A percentile compares a stretch with the other conserved stretches of the same genome.
Evolutionary conservation across 257 asterid genomes (phyloP).

Genomic region (Nicotiana attenuata): DNA sequence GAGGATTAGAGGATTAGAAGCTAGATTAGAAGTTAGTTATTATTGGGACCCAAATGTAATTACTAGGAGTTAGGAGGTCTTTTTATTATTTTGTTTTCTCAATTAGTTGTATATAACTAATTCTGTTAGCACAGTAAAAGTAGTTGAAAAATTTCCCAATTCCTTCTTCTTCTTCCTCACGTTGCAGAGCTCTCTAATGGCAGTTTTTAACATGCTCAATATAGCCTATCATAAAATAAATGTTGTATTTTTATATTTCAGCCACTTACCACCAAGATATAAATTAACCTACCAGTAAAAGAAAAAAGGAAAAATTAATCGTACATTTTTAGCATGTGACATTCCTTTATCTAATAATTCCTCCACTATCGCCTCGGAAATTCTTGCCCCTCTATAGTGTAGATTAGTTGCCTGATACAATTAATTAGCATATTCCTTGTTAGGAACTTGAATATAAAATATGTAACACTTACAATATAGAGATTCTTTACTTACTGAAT

Average conservation of each 20-base stretch:
- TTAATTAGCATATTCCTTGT: neutral
- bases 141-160: too few species aligned
- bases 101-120: too few species aligned
- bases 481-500: too few species aligned
- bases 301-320: neutral
- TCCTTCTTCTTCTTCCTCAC: too few species aligned
- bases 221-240: conserved; percentile 45
- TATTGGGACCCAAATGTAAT: too few species aligned
- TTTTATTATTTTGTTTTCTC: conserved; percentile 15
- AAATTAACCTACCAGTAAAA: too few species aligned
- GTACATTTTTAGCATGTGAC: neutral
- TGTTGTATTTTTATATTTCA: neutral
- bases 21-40: too few species aligned
- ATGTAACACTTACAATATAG: neutral
- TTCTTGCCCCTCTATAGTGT: neutral
- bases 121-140: too few species aligned
- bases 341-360: neutral
- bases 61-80: too few species aligned
- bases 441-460: neutral
- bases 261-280: too few species aligned
- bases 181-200: too few species aligned
- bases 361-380: neutral
- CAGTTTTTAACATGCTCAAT: conserved; percentile 7
- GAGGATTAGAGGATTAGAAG: too few species aligned
- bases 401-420: neutral